These are phyloP conservation scores for Fusarium sororula DNA, from an alignment of 2,329 filamentous ascomycete genomes.

Conservation along the genomic window DNA sequence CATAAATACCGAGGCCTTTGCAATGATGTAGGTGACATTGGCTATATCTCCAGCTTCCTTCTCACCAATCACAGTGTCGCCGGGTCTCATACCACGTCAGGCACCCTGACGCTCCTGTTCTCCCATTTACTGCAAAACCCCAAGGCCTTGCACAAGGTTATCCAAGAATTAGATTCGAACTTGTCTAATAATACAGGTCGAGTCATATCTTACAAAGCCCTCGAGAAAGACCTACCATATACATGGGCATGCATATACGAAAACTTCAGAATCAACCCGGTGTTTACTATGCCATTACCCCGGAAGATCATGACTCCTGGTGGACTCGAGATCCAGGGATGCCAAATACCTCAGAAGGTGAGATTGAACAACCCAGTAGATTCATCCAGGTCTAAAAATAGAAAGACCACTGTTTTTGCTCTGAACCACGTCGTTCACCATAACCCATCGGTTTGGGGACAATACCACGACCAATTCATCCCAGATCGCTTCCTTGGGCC, in stretches of 20 bases:
- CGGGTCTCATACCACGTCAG: not conserved
- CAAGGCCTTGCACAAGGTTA: not conserved
- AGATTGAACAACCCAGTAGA: not conserved
- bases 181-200: fast-evolving
- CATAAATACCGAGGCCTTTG: not conserved
- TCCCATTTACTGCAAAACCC: not conserved
- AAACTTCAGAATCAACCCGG: not conserved
- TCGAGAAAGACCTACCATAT: not conserved
- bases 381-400: not conserved
- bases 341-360: not conserved
- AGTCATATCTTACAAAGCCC: not conserved
- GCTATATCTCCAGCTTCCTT: not conserved
- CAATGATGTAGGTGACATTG: not conserved
- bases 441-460: not conserved
- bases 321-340: not conserved
- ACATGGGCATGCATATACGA: not conserved
- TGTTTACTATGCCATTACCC: not conserved
- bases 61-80: not conserved
- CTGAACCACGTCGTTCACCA: not conserved
- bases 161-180: not conserved
- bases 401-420: not conserved
- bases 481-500: not conserved
- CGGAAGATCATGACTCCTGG: not conserved
- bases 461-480: not conserved
- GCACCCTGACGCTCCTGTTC: not conserved